Percentiles rank a stretch among this genome's conserved stretches.
phyloP scores from a whole-genome alignment of 352 stramenopile species.

The Globisporangium takayamanum region DNA sequence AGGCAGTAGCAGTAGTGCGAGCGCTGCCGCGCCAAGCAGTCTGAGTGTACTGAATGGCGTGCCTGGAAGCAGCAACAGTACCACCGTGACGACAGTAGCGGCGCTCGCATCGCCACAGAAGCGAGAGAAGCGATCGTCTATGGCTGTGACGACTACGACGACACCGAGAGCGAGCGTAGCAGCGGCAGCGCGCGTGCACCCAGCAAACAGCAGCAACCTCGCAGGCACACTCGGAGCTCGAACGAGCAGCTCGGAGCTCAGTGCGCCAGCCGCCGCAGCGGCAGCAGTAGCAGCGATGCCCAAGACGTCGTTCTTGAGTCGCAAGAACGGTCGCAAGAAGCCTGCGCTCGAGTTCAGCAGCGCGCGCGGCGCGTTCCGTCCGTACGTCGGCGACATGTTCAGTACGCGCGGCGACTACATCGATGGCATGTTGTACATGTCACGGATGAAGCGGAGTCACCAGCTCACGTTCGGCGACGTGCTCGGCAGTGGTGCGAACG shows the following conservation, averaged over 20 bases:
- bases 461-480: constrained; percentile 31
- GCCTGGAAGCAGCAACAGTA: neutral
- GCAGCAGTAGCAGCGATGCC: constrained; percentile 1
- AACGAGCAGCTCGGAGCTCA: neutral
- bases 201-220: neutral
- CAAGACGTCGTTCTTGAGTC: constrained; percentile 15
- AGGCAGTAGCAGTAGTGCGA: neutral
- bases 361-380: constrained; percentile 36
- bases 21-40: neutral
- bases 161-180: neutral
- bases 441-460: constrained; percentile 73
- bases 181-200: neutral
- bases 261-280: constrained; percentile 5
- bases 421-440: constrained; percentile 85
- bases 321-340: constrained; percentile 49
- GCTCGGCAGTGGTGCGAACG: neutral
- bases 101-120: constrained; percentile 1
- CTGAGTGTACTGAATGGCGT: neutral
- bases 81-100: neutral
- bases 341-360: constrained; percentile 22
- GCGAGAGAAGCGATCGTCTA: constrained; percentile 2
- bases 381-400: constrained; percentile 78
- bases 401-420: constrained; percentile 76
- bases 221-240: neutral
- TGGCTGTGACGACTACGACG: neutral